Conservation (phyloP, 2,329 filamentous ascomycete species). For the Hypoxylon rubiginosum region DNA sequence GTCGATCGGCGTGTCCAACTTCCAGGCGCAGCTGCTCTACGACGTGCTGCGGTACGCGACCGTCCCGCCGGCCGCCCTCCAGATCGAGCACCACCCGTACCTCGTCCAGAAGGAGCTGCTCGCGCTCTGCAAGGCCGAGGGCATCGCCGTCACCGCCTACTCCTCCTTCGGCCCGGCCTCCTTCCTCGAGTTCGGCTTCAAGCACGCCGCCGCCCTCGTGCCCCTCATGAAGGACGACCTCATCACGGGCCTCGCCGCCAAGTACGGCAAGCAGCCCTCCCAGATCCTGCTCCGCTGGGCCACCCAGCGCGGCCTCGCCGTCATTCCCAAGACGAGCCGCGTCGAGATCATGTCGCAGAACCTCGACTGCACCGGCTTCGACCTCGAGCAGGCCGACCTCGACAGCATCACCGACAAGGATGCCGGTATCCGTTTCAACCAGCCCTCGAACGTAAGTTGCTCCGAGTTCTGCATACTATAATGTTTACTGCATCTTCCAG, state of each 20-base stretch:
- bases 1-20: slow-evolving; percentile 87
- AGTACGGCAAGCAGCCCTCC: slow-evolving; percentile 79
- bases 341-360: slow-evolving; percentile 71
- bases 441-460: slow-evolving; percentile 75
- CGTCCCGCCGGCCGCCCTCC: slow-evolving; percentile 80
- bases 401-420: slow-evolving; percentile 75
- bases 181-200: slow-evolving; percentile 82
- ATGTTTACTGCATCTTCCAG: slow-evolving; percentile 39
- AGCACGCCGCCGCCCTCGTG: slow-evolving; percentile 73
- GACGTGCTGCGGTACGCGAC: slow-evolving; percentile 84
- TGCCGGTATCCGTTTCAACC: slow-evolving; percentile 79
- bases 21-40: slow-evolving; percentile 81
- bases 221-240: slow-evolving; percentile 78
- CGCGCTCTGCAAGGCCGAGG: slow-evolving; percentile 75
- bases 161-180: slow-evolving; percentile 84
- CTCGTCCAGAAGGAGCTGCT: slow-evolving; percentile 81
- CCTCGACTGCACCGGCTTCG: slow-evolving; percentile 74
- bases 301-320: slow-evolving; percentile 83
- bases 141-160: slow-evolving; percentile 84
- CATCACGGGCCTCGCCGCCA: slow-evolving; percentile 75
- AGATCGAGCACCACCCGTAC: slow-evolving; percentile 94
- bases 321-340: slow-evolving; percentile 82
- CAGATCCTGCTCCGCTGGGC: slow-evolving; percentile 91
- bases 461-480: too few relatives aligned
- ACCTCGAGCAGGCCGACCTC: slow-evolving; percentile 75